Percentiles rank a stretch among this genome's conserved stretches.
Conservation (phyloP, 2,329 filamentous ascomycete genomes). For the Scedosporium boydii region DNA sequence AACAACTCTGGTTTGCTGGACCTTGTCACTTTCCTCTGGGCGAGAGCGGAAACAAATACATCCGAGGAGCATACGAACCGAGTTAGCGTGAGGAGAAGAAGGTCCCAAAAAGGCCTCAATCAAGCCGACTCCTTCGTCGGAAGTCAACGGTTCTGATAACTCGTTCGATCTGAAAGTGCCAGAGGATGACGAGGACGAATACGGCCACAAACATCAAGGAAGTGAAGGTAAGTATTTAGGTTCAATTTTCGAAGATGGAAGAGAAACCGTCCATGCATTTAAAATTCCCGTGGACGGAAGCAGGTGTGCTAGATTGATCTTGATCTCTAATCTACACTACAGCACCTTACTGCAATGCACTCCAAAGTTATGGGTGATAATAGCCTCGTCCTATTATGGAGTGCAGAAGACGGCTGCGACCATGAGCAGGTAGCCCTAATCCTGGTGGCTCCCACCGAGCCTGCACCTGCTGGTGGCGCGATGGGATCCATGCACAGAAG, state of each 20-base stretch:
- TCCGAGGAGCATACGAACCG: not conserved
- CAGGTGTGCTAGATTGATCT: not conserved
- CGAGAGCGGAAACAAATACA: not conserved
- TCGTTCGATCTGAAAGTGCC: not conserved
- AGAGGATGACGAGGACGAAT: not conserved
- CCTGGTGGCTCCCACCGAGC: not conserved
- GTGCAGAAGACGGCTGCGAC: not conserved
- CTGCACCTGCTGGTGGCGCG: not conserved
- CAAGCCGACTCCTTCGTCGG: not conserved
- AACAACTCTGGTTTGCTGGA: not conserved
- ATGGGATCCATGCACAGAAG: not conserved
- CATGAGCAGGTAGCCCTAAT: not conserved
- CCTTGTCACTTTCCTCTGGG: not conserved
- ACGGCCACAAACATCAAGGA: no score
- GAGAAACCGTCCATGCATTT: not conserved
- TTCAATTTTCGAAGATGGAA: no score
- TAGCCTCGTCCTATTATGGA: not conserved
- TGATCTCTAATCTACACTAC: not conserved
- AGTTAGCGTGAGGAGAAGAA: conserved; percentile 1
- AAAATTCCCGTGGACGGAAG: not conserved
- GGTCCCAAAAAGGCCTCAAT: not conserved
- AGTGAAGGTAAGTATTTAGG: no score
- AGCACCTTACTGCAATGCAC: conserved; percentile 1
- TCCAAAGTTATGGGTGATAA: not conserved
- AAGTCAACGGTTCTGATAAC: not conserved